Base-by-base conservation (phyloP, 495 filamentous ascomycete species). In the Terfezia claveryi region DNA sequence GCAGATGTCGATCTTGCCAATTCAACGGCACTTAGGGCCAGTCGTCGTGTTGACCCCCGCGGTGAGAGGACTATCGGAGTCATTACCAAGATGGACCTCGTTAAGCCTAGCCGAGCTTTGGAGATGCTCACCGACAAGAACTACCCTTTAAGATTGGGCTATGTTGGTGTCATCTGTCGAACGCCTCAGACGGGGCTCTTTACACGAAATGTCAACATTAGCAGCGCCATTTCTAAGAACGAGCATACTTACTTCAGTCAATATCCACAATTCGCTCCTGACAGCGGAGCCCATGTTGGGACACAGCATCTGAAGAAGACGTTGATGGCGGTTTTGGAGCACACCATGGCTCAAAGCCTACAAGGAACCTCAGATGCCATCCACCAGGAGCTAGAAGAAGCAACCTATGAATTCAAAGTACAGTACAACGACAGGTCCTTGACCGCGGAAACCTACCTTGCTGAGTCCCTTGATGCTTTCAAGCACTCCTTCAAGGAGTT, bases 41-140 rank as follows among this genome's bases (percentile, higher is more conserved):
- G 87, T 64, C 76, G 92, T 54, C 74, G 87, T 55, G 88, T 96
- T 10, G 91, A 99, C 64, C 92, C 92, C 4, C 73, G 92, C 53
- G 91, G 91, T 27, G 92, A 99, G 66, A 74, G 91, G 54, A 99
- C 91, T 2, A 96, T 99, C 63, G 91, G 91, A 38, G 91, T 99
- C 23, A 83, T 99, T 23, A 99, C 91, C 23, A 99, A 99, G 70
- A 94, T 99, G 89, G 91, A 99, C 65, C 76, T 99, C 20, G 87
- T 99, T 17, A 87, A 94, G 55, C 76, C 91, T 11, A 72, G 72
- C 17, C 79, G 91, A 56, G 91, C 87, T 14, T 74, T 76, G 14
- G 73, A 74, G 36, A 83, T 99, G 37, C 71, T 99, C 8, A 74
- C 70, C 41, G 91, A 99, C 67, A 80, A 79, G 66, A 93, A 95